These are phyloP conservation scores for Kalanchoe fedtschenkoi DNA, from an alignment of 164 flowering plant species.

Conservation along the genomic window DNA sequence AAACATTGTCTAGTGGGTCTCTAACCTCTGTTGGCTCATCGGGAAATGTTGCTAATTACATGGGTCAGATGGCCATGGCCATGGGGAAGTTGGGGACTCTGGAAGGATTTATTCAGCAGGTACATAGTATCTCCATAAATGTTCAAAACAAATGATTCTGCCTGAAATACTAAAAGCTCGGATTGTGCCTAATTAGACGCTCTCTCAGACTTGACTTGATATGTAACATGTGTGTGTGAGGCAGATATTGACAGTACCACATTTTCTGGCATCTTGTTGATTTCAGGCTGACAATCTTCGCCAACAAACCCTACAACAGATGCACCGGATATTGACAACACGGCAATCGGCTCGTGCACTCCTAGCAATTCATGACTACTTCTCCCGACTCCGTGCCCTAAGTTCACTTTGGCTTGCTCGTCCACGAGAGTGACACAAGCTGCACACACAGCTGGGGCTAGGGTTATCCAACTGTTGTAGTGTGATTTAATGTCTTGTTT, in stretches of 20 bases:
- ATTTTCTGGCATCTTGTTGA: not conserved
- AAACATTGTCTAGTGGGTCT: constrained; percentile 3
- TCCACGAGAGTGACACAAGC: not conserved
- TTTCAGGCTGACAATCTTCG: constrained; percentile 7
- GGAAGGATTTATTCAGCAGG: constrained; percentile 5
- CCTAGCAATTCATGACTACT: constrained; percentile 8
- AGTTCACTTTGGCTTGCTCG: constrained; percentile 9
- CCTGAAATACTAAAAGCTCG: too few relatives aligned
- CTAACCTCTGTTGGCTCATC: not conserved
- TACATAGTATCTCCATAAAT: not conserved
- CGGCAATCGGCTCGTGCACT: constrained; percentile 7
- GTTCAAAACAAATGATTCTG: not conserved
- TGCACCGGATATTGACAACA: constrained; percentile 7
- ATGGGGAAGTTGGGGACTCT: constrained; percentile 4
- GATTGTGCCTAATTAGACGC: not conserved
- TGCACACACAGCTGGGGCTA: not conserved
- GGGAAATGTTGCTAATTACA: constrained; percentile 7
- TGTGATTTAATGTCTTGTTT: not conserved
- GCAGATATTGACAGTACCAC: not conserved
- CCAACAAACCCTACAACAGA: constrained; percentile 4
- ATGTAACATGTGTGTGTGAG: not conserved
- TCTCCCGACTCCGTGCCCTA: constrained; percentile 6
- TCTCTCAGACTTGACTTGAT: not conserved
- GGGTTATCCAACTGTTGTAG: not conserved
- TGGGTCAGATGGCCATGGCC: constrained; percentile 10